Evolutionary conservation across 805 yeast genomes (phyloP).

Genomic region (Diddensiella transvaalensis): DNA sequence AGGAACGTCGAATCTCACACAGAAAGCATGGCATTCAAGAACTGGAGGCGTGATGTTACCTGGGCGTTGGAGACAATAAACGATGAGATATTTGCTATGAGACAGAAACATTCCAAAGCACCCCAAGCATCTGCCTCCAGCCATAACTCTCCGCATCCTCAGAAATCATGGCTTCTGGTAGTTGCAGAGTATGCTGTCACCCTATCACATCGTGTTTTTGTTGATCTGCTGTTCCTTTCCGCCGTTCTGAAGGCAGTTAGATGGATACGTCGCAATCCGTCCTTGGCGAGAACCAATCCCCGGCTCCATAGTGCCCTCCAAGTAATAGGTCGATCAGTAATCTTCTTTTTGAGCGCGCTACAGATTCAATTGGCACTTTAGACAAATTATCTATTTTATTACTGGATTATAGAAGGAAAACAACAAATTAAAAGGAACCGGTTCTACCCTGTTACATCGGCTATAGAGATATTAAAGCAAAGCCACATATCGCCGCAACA

Average conservation of each 20-base stretch:
- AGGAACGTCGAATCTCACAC: conserved; percentile 3
- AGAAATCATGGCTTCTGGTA: neutral
- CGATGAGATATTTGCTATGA: conserved; percentile 26
- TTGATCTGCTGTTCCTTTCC: neutral
- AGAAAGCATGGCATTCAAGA: conserved; percentile 14
- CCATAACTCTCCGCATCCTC: neutral
- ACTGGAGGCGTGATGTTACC: conserved; percentile 26
- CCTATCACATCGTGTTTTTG: neutral
- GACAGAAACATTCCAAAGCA: conserved; percentile 12
- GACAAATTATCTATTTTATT: neutral
- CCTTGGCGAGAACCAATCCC: neutral
- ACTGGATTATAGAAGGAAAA: too few relatives aligned
- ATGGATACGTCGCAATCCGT: neutral
- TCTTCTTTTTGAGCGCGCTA: neutral
- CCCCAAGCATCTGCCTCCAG: neutral
- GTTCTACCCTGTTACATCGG: too few relatives aligned
- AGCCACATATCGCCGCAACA: too few relatives aligned
- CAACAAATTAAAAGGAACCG: too few relatives aligned
- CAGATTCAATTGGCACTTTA: neutral
- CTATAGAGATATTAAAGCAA: too few relatives aligned
- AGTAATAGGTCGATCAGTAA: neutral
- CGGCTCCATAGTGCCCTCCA: neutral
- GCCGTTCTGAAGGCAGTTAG: neutral
- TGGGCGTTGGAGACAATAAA: conserved; percentile 28
- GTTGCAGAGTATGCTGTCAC: neutral